Base-by-base conservation (phyloP, 1,139 yeast species). In the Hyphopichia khmerensis region DNA sequence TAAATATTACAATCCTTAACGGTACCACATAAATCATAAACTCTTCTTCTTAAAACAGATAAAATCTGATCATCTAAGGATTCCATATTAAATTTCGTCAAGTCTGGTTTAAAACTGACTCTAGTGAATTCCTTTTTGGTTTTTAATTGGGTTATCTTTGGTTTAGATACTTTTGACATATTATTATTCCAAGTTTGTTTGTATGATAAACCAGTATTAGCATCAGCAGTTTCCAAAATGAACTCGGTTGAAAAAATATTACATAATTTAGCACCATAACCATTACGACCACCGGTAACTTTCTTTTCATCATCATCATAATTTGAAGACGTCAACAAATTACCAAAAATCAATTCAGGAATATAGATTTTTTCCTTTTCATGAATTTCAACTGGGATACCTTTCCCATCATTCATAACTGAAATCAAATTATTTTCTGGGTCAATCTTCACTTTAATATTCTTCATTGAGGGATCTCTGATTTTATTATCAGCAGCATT, bases 401-500 rank as follows among this genome's bases (percentile, higher is more conserved):
- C 99, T 49, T 78, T 81, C 45, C 99, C 99, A 58, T 93, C 97
- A 63, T 95, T 95, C 70, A 79, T 80, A 7, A 95, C 95, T 47
- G 84, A 82, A 40, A 95, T 87, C 23, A 78, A 57, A 56, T 89
- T 89, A 44, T 77, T 75, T 46, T 85, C 96, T 1, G 84, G 75
- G 52, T 88, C 86, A 42, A 95, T 88, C 36, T 68, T 77, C 14
- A 95, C 98, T 47, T 82, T 87, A 47, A 95, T 80, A 50, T 79
- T 81, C 57, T 82, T 87, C 99, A 95, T 95, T 8, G 77, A 56
- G 1, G 96, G 89, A 60, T 95, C 99, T 53, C 99, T 82, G 50
- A 93, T 93, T 69, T 95, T 95, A 70, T 95, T 95, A 65, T 95
- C 99, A 14, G 99, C 99, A 2, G 99, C 99, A 64, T 95, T 95